Conservation (phyloP, 768 basidiomycete genomes). For the Termitomyces sp. region DNA sequence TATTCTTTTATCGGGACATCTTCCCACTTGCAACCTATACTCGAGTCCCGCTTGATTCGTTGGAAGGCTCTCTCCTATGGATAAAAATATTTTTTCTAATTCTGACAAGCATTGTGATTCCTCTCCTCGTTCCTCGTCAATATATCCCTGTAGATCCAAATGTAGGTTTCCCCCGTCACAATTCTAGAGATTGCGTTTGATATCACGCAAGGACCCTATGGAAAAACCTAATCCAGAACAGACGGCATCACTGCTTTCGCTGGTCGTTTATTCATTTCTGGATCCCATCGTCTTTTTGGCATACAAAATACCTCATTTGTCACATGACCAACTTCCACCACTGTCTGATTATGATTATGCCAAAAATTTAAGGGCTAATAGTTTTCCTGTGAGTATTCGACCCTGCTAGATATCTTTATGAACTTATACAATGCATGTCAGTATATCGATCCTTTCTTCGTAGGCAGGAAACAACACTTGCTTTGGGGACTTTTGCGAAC, state of each 20-base stretch:
- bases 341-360: conserved; percentile 57
- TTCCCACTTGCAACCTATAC: conserved; percentile 54
- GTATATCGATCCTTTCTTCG: conserved; percentile 34
- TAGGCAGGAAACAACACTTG: conserved; percentile 35
- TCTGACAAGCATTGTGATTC: conserved; percentile 40
- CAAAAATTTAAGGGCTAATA: conserved; percentile 17
- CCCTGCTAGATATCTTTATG: neutral
- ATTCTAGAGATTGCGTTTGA: neutral
- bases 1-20: conserved; percentile 54
- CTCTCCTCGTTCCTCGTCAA: conserved; percentile 47
- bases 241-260: conserved; percentile 39
- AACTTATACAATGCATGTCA: conserved; percentile 9
- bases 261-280: conserved; percentile 45
- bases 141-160: conserved; percentile 55
- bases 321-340: conserved; percentile 50
- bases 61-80: conserved; percentile 49
- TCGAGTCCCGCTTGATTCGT: conserved; percentile 40
- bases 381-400: conserved; percentile 22
- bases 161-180: conserved; percentile 9
- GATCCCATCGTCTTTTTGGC: conserved; percentile 45
- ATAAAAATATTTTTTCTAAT: conserved; percentile 40
- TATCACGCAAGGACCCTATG: conserved; percentile 23
- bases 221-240: conserved; percentile 41
- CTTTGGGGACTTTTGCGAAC: conserved; percentile 39
- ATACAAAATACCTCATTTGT: conserved; percentile 39